phyloP scores from a whole-genome alignment of 148 eudicot genomes.

The Rhododendron mucronatum region DNA sequence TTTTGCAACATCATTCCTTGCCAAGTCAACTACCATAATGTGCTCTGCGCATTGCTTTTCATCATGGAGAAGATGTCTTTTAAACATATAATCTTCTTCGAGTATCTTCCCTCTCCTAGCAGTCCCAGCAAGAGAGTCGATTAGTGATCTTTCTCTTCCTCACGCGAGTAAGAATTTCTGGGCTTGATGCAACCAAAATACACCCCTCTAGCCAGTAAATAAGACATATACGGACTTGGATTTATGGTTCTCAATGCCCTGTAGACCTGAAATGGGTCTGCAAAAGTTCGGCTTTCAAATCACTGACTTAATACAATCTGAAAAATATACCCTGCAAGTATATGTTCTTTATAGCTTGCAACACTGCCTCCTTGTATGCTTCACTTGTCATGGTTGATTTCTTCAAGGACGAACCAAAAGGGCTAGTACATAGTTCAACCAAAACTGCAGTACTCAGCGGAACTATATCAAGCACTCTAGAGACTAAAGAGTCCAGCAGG shows the following conservation, averaged over 20 bases:
- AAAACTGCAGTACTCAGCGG: too few relatives aligned
- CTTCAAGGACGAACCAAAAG: too few relatives aligned
- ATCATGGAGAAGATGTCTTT: slow-evolving; percentile 78
- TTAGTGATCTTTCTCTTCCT: slow-evolving; percentile 81
- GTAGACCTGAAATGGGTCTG: slow-evolving; percentile 96
- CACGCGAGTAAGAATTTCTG: slow-evolving; percentile 92
- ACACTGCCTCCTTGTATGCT: too few relatives aligned
- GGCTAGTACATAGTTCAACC: too few relatives aligned
- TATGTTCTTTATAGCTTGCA: too few relatives aligned
- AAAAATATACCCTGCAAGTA: slow-evolving; percentile 33
- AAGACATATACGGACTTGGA: slow-evolving; percentile 96
- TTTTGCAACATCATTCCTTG: slow-evolving; percentile 84
- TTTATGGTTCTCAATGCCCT: slow-evolving; percentile 91
- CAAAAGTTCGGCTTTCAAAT: slow-evolving; percentile 89
- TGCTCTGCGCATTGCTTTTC: slow-evolving; percentile 94
- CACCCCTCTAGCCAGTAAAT: slow-evolving; percentile 96
- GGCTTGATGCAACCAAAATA: slow-evolving; percentile 96
- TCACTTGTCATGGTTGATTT: too few relatives aligned
- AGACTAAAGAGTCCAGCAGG: too few relatives aligned
- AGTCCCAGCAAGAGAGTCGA: slow-evolving; percentile 91
- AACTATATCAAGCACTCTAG: too few relatives aligned
- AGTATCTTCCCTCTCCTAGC: slow-evolving; percentile 91
- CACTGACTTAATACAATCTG: slow-evolving; percentile 95
- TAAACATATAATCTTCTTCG: slow-evolving; percentile 77
- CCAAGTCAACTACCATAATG: slow-evolving; percentile 95